Evolutionary conservation across 148 eudicot species (phyloP).

Genomic region (Vaccinium corymbosum): DNA sequence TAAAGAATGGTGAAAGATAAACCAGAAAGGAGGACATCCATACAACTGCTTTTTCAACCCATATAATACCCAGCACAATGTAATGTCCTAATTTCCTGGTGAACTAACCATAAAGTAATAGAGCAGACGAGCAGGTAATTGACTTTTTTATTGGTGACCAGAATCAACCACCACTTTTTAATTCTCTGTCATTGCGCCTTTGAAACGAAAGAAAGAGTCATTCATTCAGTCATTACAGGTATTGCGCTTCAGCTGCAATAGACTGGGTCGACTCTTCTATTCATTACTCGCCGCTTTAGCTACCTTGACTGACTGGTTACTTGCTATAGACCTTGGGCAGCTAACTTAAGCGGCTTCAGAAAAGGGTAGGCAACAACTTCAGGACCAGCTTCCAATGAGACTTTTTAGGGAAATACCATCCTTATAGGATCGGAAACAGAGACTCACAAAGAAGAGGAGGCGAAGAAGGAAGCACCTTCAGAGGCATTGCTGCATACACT

Average conservation of each 20-base stretch:
- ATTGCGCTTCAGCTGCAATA: too few relatives aligned
- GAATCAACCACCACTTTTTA: not conserved
- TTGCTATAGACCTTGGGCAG: too few relatives aligned
- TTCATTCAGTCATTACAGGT: not conserved
- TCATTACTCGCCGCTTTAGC: too few relatives aligned
- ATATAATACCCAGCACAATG: not conserved
- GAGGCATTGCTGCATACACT: not conserved
- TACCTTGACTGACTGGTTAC: too few relatives aligned
- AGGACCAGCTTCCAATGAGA: too few relatives aligned
- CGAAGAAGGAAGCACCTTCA: not conserved
- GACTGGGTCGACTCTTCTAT: too few relatives aligned
- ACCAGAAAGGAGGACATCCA: not conserved
- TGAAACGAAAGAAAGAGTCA: not conserved
- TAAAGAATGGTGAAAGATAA: not conserved
- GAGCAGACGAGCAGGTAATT: not conserved
- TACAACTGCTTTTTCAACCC: not conserved
- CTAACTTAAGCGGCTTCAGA: too few relatives aligned
- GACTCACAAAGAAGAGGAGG: too few relatives aligned
- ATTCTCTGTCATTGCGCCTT: not conserved
- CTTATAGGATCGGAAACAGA: too few relatives aligned
- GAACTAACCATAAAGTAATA: slow-evolving; percentile 1
- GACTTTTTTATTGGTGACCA: not conserved
- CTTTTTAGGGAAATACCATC: too few relatives aligned
- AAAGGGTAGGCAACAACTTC: too few relatives aligned
- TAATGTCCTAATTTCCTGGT: not conserved